Evolutionary conservation across 768 basidiomycete genomes (phyloP), one percentile per base, ranked within the genome.

Genomic region (Lactifluus volemus): DNA sequence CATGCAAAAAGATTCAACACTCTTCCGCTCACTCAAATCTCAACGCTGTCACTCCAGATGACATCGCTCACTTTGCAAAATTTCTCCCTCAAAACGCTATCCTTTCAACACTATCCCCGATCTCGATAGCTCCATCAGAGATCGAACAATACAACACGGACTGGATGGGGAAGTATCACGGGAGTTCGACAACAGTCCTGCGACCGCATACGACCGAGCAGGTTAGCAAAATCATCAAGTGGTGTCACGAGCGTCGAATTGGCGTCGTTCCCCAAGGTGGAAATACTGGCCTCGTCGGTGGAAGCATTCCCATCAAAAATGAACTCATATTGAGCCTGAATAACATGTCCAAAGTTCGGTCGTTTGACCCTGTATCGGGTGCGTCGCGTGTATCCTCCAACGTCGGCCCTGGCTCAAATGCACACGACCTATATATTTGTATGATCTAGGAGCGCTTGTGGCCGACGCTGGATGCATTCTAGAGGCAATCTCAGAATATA

Each of bases 231-330:
- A 88, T 98, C 56, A 78, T 98, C 69, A 86, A 85, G 70, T 91
- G 86, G 78, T 98, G 97, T 73, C 84, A 86, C 67, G 78, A 86
- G 56, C 80, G 84, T 59, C 79, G 82, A 57, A 88, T 99, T 45
- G 86, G 86, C n/a, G 82, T 98, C 56, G 94, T 97, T 2, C 97
- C 97, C 2, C 97, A 99, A 73, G 96, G 97, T 50, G 97, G 97
- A 49, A 99, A 99, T 75, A 99, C 97, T 0, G 97, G 97, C 15
- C 82, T 99, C 12, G 97, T 99, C 41, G 97, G 95, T 58, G 97
- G 97, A 41, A 85, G 94, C 63, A 89, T 96, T 11, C 96, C 97
- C 0, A 71, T 93, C 42, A 77, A 84, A 66, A 87, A 95, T 70
- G 97, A 99, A 73, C 73, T 98, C 63, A 80, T 99, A 54, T 75